Evolutionary conservation across 176 grass and related monocot genomes (phyloP), one percentile per base, ranked within the genome.

Genomic region (Coix lacrymajobi): DNA sequence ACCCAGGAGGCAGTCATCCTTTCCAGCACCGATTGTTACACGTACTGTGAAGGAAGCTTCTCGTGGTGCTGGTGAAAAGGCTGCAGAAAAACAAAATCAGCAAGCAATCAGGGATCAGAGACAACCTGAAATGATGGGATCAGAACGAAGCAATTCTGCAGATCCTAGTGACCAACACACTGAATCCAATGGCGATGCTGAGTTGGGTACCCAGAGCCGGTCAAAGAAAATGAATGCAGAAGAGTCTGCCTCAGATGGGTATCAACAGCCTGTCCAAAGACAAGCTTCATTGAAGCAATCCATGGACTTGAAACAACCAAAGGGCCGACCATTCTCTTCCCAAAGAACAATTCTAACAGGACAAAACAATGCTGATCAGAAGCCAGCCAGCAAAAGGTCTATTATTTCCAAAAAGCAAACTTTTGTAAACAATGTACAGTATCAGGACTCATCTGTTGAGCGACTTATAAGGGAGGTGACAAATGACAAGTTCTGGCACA

Each of bases 391-490:
- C 69, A 99, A 94, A 90, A 96, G 90, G 66, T 89, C 87, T 87
- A 48, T 89, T 85, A 62, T 90, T 87, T 92, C 93, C 46, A 99
- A 92, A 88, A 98, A 88, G 79, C 93, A 96, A 86, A 68, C 41
- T 80, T 89, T 76, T 83, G 16, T 58, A 84, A 92, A 57, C 60
- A 96, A 80, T 62, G 43, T 33, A 16, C 93, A 90, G 17, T 96
- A 96, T 67, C 87, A 92, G 75, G 97, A 96, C 84, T 89, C 97
- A 33, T 99, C 97, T 69, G 91, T 99, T 43, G 97, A 99, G 70
- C 88, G 97, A n/a, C 93, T 99, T 75, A 90, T 90, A 62, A 86
- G 97, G 13, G 97, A 99, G 84, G 97, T 99, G 69, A 99, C 97
- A 57, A 99, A 81, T 56, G 93, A 92, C 80, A 99, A 96, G 69